Base-by-base conservation (phyloP, 352 stramenopile genomes). In the Phytophthora pinifolia region DNA sequence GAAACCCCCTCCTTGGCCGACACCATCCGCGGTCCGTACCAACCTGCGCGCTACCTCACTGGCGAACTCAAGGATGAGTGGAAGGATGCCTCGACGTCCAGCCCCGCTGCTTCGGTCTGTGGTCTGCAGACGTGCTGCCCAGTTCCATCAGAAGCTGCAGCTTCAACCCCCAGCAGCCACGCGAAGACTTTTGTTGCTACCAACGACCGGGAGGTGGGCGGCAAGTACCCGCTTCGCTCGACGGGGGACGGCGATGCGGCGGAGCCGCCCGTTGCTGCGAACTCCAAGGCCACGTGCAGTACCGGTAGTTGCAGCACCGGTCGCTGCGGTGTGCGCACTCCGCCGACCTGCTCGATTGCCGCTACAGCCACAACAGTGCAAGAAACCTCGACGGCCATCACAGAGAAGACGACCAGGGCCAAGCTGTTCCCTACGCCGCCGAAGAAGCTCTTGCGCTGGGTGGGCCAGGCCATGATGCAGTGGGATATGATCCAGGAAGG, bases 401-500 rank as follows among this genome's bases (percentile, higher is more conserved):
- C 67, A 0, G 60, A 67, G 65, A 78, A 70, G 62, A 80, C 65
- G 52, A 74, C 50, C n/a, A 68, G 38, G 49, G 81, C 63, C 0
- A 88, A 73, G 54, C 51, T 76, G 36, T 82, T 77, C 68, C 86
- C 69, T 45, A 86, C 32, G 54, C 92, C 67, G n/a, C 80, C 83
- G 0, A 91, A 93, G 69, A 91, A 92, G 52, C 57, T 94, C 27
- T 65, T 90, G 59, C 76, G 76, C 12, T 76, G 59, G 52, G 78
- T 94, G 18, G 80, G 82, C 4, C 83, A 98, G 61, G 96, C 95
- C 4, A 74, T 98, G 45, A 86, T 96, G 46, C 88, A 98, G 58
- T 98, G 88, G 88, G 67, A 96, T 56, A 98, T 99, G 94, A 96
- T 99, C 47, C 68, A 98, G 64, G 89, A 98, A 41, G 96, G 96